Percentiles rank a stretch among this genome's conserved stretches.
These are phyloP conservation scores for Neurospora sp. DNA, from an alignment of 2,329 filamentous ascomycete genomes.

Conservation along the genomic window DNA sequence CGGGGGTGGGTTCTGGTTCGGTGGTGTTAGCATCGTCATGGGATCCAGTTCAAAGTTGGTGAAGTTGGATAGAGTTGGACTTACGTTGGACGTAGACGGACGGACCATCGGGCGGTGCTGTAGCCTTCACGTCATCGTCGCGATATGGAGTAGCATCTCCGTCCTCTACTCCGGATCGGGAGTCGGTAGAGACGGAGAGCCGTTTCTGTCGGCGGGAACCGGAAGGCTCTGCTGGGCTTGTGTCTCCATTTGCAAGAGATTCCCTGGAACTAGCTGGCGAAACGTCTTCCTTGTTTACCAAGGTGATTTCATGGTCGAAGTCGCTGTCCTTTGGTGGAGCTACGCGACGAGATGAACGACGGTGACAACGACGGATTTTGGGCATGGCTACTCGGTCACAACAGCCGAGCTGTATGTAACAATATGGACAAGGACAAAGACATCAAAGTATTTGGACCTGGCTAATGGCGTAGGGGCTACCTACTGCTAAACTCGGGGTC, in stretches of 20 bases:
- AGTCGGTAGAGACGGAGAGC: neutral
- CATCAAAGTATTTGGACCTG: neutral
- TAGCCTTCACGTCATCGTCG: neutral
- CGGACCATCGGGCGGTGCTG: neutral
- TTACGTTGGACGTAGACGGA: neutral
- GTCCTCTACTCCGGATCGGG: neutral
- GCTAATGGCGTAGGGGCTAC: neutral
- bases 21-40: neutral
- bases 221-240: neutral
- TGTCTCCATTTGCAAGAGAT: neutral
- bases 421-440: neutral
- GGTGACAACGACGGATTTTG: conserved; percentile 23
- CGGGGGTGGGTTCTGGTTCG: conserved; percentile 12
- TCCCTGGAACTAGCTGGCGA: neutral
- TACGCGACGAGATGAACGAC: conserved; percentile 43
- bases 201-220: neutral
- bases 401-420: neutral
- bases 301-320: conserved; percentile 61
- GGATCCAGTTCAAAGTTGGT: neutral
- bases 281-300: conserved; percentile 43
- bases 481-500: neutral
- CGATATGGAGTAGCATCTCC: neutral
- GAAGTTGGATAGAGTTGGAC: neutral
- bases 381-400: conserved; percentile 25
- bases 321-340: conserved; percentile 46